Percentiles rank a stretch among this genome's conserved stretches.
Evolutionary conservation across 2,329 filamentous ascomycete species (phyloP).

Genomic region (Penicillium vulpinum): DNA sequence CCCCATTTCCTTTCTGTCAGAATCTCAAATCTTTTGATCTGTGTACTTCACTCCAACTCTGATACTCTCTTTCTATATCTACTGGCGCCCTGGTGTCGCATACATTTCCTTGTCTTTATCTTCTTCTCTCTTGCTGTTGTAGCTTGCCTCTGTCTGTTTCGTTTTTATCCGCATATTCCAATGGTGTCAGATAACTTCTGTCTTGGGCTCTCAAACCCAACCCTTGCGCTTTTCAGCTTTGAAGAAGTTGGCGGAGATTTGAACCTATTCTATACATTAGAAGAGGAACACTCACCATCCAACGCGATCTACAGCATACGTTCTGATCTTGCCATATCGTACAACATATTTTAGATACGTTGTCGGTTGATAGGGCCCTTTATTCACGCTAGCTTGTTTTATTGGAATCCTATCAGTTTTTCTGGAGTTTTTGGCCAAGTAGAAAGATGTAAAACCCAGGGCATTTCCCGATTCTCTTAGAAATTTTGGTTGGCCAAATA

Average conservation of each 20-base stretch:
- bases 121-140: conserved; percentile 11
- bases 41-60: conserved; percentile 7
- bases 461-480: background rate
- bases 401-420: conserved; percentile 6
- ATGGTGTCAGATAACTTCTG: background rate
- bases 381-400: conserved; percentile 4
- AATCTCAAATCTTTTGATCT: conserved; percentile 1
- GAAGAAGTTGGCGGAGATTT: background rate
- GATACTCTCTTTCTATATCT: conserved; percentile 5
- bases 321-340: background rate
- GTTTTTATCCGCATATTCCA: background rate
- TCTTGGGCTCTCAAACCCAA: background rate
- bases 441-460: background rate
- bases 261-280: background rate
- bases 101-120: conserved; percentile 18
- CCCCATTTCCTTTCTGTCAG: background rate
- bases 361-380: background rate
- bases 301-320: background rate
- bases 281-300: background rate
- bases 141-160: conserved; percentile 10
- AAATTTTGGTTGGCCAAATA: background rate
- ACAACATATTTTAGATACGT: background rate
- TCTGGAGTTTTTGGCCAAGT: background rate
- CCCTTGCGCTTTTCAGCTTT: background rate
- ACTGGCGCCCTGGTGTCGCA: conserved; percentile 2